Base-by-base conservation (phyloP, 1,284 basidiomycete species). In the Violaceomyces palustris region DNA sequence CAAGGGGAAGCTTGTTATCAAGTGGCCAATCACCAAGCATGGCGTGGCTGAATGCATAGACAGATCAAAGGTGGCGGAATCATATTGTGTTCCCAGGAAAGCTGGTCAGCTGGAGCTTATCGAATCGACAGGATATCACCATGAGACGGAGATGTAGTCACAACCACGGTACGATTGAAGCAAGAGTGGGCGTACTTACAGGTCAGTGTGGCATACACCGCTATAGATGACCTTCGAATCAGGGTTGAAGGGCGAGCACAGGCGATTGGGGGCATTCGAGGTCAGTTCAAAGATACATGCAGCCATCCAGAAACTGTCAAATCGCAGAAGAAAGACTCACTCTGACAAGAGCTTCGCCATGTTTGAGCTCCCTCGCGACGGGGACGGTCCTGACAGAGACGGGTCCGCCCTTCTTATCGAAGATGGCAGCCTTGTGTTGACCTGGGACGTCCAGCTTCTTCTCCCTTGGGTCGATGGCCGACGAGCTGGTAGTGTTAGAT, bases 331-430 rank as follows among this genome's bases (percentile, higher is more conserved):
- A n/a, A n/a, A n/a, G n/a, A n/a, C n/a, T 59, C 73, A 92, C 78
- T 73, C 85, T 83, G 73, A 91, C 80, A 55, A 91, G 82, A 62
- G 84, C 88, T 75, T 91, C 83, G 44, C 86, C 87, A 1, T 84
- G 83, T 19, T 78, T 77, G 73, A 91, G 85, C 12, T 87, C 79
- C 17, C 78, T 75, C 43, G 77, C 80, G 64, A 91, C 85, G 18
- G 76, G 43, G 9, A 45, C 36, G 12, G 51, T 42, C 15, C 53
- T 45, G 46, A 68, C 36, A 3, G 43, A 46, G 33, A 66, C 50
- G 22, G 60, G 56, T 14, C 64, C 61, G 18, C 61, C 61, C 37
- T 68, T 39, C 51, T 68, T 47, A 42, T 56, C 45, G 24, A 59
- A 64, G 50, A 65, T 53, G 38, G 65, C 65, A 32, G 48, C 64